Conservation (phyloP, 441 rosid species). For the Adansonia rubrostipa region DNA sequence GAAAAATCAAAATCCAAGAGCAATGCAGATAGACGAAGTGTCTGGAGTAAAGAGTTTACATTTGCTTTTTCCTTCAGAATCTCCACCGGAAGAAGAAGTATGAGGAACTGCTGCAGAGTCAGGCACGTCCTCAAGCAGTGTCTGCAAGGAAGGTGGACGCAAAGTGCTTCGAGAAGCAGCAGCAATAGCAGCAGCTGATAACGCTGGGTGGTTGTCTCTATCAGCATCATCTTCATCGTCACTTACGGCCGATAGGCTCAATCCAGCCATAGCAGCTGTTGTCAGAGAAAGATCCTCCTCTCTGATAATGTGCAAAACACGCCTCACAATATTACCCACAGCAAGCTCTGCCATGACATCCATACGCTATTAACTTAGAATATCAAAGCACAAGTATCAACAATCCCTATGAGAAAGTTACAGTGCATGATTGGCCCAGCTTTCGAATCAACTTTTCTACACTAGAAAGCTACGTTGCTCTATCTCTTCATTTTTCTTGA, state of each 20-base stretch:
- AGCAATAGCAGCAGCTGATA: slow-evolving; percentile 86
- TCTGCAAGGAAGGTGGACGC: slow-evolving; percentile 91
- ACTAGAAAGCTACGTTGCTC: background rate
- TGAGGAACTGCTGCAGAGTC: slow-evolving; percentile 66
- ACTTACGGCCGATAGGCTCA: slow-evolving; percentile 70
- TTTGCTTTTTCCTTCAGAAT: slow-evolving; percentile 98
- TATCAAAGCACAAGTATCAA: slow-evolving; percentile 17
- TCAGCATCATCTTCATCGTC: slow-evolving; percentile 70
- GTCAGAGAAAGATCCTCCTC: slow-evolving; percentile 88
- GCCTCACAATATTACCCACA: slow-evolving; percentile 96
- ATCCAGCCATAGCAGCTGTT: slow-evolving; percentile 73
- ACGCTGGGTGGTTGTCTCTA: slow-evolving; percentile 56
- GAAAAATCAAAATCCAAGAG: slow-evolving; percentile 4
- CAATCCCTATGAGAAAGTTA: background rate
- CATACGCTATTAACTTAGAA: slow-evolving; percentile 10
- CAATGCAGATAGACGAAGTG: background rate
- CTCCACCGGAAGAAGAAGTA: slow-evolving; percentile 85
- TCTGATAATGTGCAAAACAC: slow-evolving; percentile 91
- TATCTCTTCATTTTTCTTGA: no score
- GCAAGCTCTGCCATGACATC: slow-evolving; percentile 81
- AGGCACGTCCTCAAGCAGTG: slow-evolving; percentile 83
- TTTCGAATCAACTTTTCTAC: background rate
- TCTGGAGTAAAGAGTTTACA: slow-evolving; percentile 40
- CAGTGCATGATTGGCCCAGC: background rate
- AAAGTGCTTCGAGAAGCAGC: slow-evolving; percentile 91